Evolutionary conservation across 106 monocot genomes (phyloP).

Genomic region (Dendrobium officinale): DNA sequence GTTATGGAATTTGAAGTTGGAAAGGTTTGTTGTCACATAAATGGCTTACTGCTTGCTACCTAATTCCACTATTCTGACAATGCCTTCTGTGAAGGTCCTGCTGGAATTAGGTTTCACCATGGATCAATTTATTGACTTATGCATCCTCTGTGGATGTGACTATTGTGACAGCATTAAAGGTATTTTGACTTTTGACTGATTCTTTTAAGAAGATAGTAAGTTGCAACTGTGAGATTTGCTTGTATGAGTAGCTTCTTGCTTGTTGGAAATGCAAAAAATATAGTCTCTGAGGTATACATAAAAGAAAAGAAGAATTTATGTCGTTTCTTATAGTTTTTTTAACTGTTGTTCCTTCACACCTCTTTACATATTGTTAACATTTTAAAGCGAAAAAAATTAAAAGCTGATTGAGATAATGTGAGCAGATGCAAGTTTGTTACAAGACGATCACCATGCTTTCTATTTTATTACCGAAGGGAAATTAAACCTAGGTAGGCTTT

Average conservation of each 20-base stretch:
- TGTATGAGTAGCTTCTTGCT: neutral
- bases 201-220: neutral
- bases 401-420: no score
- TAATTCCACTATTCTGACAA: neutral
- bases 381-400: neutral
- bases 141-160: conserved; percentile 89
- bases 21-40: conserved; percentile 32
- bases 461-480: no score
- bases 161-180: conserved; percentile 90
- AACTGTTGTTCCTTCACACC: neutral
- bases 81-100: conserved; percentile 41
- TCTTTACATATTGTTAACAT: neutral
- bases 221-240: neutral
- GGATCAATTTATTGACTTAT: conserved; percentile 92
- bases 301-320: neutral
- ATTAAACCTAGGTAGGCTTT: no score
- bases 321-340: neutral
- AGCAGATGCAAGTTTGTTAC: no score
- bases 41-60: conserved; percentile 4
- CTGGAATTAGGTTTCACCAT: conserved; percentile 71
- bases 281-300: neutral
- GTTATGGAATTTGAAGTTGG: conserved; percentile 83
- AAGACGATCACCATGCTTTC: no score
- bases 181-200: conserved; percentile 8
- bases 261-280: neutral